Conservation (phyloP, 2,329 filamentous ascomycete species). For the Domatiomyces catenatus region DNA sequence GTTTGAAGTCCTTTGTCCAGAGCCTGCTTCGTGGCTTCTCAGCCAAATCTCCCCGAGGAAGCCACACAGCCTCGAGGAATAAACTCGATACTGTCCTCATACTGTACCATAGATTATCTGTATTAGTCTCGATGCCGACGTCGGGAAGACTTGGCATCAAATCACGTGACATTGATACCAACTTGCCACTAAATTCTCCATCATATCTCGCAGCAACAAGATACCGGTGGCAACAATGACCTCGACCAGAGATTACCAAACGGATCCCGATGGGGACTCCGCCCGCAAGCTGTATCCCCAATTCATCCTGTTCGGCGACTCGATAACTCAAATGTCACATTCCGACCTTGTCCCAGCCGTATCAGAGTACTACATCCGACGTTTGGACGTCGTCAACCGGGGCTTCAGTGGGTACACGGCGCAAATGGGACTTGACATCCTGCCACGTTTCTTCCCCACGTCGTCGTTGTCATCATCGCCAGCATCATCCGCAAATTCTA, state of each 20-base stretch:
- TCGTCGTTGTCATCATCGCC: neutral
- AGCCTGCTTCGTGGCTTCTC: too few species aligned
- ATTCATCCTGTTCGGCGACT: slow-evolving; percentile 78
- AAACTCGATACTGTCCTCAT: too few species aligned
- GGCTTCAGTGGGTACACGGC: slow-evolving; percentile 46
- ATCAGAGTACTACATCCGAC: slow-evolving; percentile 43
- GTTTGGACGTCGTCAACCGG: slow-evolving; percentile 74
- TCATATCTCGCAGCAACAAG: neutral
- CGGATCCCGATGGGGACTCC: slow-evolving; percentile 42
- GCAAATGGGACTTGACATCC: slow-evolving; percentile 13
- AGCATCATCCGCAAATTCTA: slow-evolving; percentile 1
- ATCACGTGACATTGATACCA: too few species aligned
- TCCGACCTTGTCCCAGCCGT: slow-evolving; percentile 20
- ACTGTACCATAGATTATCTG: too few species aligned
- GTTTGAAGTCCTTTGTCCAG: too few species aligned
- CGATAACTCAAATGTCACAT: slow-evolving; percentile 58
- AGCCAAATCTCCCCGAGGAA: too few species aligned
- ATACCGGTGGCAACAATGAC: neutral
- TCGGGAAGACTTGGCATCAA: too few species aligned
- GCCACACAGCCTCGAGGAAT: too few species aligned
- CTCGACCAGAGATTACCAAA: neutral
- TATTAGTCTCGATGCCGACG: too few species aligned
- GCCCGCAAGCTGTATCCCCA: slow-evolving; percentile 43
- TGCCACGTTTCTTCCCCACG: slow-evolving; percentile 9
- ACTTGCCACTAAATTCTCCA: too few species aligned